phyloP scores from a whole-genome alignment of 371 early-diverging fungal genomes.

The Coemansia sp. region DNA sequence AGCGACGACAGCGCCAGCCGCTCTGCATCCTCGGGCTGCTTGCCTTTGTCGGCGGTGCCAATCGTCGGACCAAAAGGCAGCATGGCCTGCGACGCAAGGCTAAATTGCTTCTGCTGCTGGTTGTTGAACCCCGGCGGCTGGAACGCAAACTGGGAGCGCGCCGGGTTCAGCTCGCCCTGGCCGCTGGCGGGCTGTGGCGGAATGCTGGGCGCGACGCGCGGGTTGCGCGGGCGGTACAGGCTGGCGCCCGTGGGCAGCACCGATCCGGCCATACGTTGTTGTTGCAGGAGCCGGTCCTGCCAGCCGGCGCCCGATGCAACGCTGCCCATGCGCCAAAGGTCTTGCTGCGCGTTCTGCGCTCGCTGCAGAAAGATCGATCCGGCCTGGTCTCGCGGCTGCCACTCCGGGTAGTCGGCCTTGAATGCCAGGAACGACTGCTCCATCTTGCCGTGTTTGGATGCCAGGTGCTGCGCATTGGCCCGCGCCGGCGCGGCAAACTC shows the following conservation, averaged over 20 bases:
- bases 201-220: not conserved
- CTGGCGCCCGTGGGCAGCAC: slow-evolving; percentile 46
- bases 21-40: slow-evolving; percentile 12
- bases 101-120: slow-evolving; percentile 9
- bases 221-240: slow-evolving; percentile 24
- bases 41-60: slow-evolving; percentile 9
- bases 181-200: not conserved
- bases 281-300: slow-evolving; percentile 49
- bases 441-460: slow-evolving; percentile 93
- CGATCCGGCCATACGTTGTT: slow-evolving; percentile 49
- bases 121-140: slow-evolving; percentile 36
- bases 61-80: slow-evolving; percentile 45
- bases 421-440: slow-evolving; percentile 94
- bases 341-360: slow-evolving; percentile 52
- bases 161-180: not conserved
- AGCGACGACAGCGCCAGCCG: slow-evolving; percentile 42
- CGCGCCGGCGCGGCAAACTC: slow-evolving; percentile 77
- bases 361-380: slow-evolving; percentile 44
- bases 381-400: slow-evolving; percentile 51
- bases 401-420: slow-evolving; percentile 67
- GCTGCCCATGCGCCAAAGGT: slow-evolving; percentile 44
- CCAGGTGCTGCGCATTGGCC: slow-evolving; percentile 58
- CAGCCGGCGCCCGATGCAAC: slow-evolving; percentile 24
- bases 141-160: slow-evolving; percentile 45
- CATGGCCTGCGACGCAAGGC: slow-evolving; percentile 31